Base-by-base conservation (phyloP, 2,329 filamentous ascomycete species). In the Microsporum ferrugineum region DNA sequence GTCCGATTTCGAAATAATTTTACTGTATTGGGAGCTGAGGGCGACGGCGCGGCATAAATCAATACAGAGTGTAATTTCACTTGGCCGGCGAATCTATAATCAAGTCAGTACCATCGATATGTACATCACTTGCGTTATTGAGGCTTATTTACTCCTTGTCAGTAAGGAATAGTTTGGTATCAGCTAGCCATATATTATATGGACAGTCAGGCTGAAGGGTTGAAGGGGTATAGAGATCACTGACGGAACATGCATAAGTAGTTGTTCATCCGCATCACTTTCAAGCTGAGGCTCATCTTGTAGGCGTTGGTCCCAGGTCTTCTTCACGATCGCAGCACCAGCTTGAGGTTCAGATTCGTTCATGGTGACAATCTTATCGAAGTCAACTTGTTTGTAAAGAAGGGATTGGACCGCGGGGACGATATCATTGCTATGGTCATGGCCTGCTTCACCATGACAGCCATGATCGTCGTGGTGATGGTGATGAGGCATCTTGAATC, bases 371-470 rank as follows among this genome's bases (percentile, higher is more conserved):
- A 99, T 85, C 33, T 85, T 82, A 75, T 89, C 87, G 76, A 97
- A 96, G 72, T 91, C 84, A 74, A 99, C 91, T 72, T 96, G 88
- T 65, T 89, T 85, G 78, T 96, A 97, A 39, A 99, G 85, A 47
- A 91, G 90, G 68, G 86, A 87, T 75, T 97, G 92, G 14, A 96
- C 80, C 1, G 91, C 92, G 0, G 94, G 94, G 1, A 89, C 91
- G 68, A 96, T 84, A 78, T 97, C 92, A 77, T 97, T 89, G 55
- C 84, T 87, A 76, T 96, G 92, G 74, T 96, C 91, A 73, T 96
- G 91, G 47, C 78, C 82, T 62, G 81, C 79, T 66, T 84, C 80
- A 66, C 78, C 76, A 65, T 78, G 77, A 64, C 80, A 77, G 61
- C 73, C 78, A 67, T 81, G 77, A 53, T 69, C 68, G 63, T 78